Percentiles rank a stretch among this genome's conserved stretches.
Conservation (phyloP, 176 grass and related monocot genomes). For the Triticum aestivum region IWGSC_CS_RefSeq_v2.1 NC_057797.1:35592934-35593433, state of each 20-base stretch:
- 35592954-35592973: not conserved
- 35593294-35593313: not conserved
- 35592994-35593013: not conserved
- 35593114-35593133: constrained; percentile 88
- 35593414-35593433: not conserved
- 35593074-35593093: constrained; percentile 41
- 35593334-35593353: not conserved
- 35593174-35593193: constrained; percentile 77
- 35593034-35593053: not conserved
- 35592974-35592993: not conserved
- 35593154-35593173: constrained; percentile 97
- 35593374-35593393: not conserved
- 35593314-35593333: too few species aligned
- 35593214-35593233: not conserved
- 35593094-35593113: constrained; percentile 48
- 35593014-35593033: not conserved
- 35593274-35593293: not conserved
- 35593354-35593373: not conserved
- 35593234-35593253: not conserved
- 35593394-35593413: not conserved
- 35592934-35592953: not conserved
- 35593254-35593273: not conserved
- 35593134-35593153: constrained; percentile 99
- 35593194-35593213: not conserved
- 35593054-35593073: not conserved